Evolutionary conservation across 2,329 filamentous ascomycete species (phyloP).

Genomic region (Aspergillus texensis): DNA sequence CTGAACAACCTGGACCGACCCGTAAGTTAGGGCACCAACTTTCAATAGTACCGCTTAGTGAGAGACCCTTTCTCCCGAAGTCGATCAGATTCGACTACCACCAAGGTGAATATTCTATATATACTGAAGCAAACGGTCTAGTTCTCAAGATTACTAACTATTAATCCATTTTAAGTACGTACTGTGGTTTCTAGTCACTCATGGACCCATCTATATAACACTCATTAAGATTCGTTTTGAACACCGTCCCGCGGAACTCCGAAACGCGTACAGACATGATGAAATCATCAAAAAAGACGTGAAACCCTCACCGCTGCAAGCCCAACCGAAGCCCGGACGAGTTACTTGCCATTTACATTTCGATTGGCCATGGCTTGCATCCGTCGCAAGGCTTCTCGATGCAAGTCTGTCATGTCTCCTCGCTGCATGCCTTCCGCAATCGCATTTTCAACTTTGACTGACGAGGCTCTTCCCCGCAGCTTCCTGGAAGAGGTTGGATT

Average conservation of each 20-base stretch:
- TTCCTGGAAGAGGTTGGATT: slow-evolving; percentile 54
- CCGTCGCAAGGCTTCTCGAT: slow-evolving; percentile 75
- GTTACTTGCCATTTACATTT: slow-evolving; percentile 22
- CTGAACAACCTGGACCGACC: too few species aligned
- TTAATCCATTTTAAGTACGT: not conserved
- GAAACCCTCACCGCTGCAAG: slow-evolving; percentile 1
- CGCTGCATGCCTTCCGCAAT: slow-evolving; percentile 77
- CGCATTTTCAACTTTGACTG: slow-evolving; percentile 61
- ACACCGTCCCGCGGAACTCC: not conserved
- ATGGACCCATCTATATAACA: not conserved
- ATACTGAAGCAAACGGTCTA: not conserved
- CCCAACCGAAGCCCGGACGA: not conserved
- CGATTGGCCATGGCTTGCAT: slow-evolving; percentile 69
- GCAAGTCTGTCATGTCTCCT: slow-evolving; percentile 72
- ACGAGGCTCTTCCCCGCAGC: slow-evolving; percentile 61
- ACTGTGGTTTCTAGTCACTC: not conserved
- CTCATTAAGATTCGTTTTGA: not conserved
- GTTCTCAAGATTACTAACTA: not conserved
- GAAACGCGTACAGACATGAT: not conserved
- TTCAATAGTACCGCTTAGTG: not conserved
- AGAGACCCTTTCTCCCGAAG: not conserved
- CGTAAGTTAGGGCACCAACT: not conserved
- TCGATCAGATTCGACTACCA: not conserved
- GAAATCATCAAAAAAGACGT: not conserved
- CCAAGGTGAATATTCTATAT: not conserved